These are phyloP conservation scores for Vaccinium darrowii DNA, from an alignment of 148 eudicot genomes.

Conservation along the genomic window DNA sequence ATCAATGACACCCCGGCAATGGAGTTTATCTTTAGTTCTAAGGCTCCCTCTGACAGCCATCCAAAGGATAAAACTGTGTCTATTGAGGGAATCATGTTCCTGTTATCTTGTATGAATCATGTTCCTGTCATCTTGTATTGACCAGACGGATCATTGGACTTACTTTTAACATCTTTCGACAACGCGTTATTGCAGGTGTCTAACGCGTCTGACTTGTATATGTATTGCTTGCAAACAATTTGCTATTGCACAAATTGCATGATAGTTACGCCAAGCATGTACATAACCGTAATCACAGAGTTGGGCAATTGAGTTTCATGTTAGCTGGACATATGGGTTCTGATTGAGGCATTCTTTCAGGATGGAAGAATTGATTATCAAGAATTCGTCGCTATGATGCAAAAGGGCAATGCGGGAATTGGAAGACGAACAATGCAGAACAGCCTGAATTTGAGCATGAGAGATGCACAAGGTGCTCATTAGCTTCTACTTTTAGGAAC, in stretches of 20 bases:
- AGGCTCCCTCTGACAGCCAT: too few relatives aligned
- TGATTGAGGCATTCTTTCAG: conserved; percentile 29
- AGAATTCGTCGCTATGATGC: conserved; percentile 93
- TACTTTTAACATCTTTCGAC: not conserved
- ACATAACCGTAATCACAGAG: not conserved
- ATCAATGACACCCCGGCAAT: too few relatives aligned
- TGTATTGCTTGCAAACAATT: not conserved
- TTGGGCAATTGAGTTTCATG: not conserved
- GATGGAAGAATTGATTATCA: conserved; percentile 86
- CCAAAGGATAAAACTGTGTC: too few relatives aligned
- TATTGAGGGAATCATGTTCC: not conserved
- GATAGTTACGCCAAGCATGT: not conserved
- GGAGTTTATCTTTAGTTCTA: too few relatives aligned
- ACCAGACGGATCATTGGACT: not conserved
- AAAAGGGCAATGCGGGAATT: conserved; percentile 68
- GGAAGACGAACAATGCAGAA: conserved; percentile 91
- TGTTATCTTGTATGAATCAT: not conserved
- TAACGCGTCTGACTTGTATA: not conserved
- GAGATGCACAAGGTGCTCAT: conserved; percentile 59
- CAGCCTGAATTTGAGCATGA: conserved; percentile 77
- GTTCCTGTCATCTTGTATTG: not conserved
- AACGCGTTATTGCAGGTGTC: not conserved
- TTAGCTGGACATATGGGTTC: not conserved
- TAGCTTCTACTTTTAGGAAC: conserved; percentile 23
- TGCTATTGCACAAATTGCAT: not conserved